Percentiles rank a stretch among this genome's conserved stretches.
Conservation (phyloP, 805 yeast species). For the Candida odintsovae region DNA sequence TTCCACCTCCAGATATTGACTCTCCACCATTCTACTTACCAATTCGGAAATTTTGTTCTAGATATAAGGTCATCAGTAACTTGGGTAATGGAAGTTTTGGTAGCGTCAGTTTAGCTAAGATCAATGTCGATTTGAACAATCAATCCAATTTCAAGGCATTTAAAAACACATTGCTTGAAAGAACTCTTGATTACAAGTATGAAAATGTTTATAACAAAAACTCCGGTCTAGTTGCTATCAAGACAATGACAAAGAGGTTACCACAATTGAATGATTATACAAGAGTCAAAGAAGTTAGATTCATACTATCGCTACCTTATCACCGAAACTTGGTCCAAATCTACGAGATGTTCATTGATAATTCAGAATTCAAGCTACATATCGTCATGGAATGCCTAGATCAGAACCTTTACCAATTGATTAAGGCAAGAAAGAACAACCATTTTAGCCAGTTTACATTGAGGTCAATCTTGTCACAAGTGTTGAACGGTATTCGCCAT, state of each 20-base stretch:
- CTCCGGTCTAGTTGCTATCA: slow-evolving; percentile 63
- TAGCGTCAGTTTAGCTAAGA: slow-evolving; percentile 57
- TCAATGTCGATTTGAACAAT: slow-evolving; percentile 22
- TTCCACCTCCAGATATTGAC: slow-evolving; percentile 31
- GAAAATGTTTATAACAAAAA: slow-evolving; percentile 29
- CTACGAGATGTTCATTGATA: slow-evolving; percentile 75
- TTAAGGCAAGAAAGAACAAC: slow-evolving; percentile 51
- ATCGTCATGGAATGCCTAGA: slow-evolving; percentile 89
- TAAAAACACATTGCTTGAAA: slow-evolving; percentile 44
- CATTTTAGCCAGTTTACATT: slow-evolving; percentile 54
- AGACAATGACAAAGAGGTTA: slow-evolving; percentile 61
- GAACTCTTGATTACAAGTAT: slow-evolving; percentile 16
- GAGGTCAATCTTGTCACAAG: slow-evolving; percentile 63
- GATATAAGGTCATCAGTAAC: slow-evolving; percentile 45
- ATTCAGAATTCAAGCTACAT: slow-evolving; percentile 50
- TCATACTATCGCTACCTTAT: slow-evolving; percentile 60
- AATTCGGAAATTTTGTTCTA: slow-evolving; percentile 32
- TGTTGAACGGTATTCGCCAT: slow-evolving; percentile 73
- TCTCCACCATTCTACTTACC: slow-evolving; percentile 39
- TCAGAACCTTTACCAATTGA: slow-evolving; percentile 72
- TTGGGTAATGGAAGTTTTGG: slow-evolving; percentile 80
- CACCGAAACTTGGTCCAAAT: slow-evolving; percentile 71
- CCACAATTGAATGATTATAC: slow-evolving; percentile 48
- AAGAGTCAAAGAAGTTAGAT: slow-evolving; percentile 59
- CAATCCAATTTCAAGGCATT: slow-evolving; percentile 11